phyloP scores from a whole-genome alignment of 352 stramenopile genomes.

The Phytopythium sindhum region DNA sequence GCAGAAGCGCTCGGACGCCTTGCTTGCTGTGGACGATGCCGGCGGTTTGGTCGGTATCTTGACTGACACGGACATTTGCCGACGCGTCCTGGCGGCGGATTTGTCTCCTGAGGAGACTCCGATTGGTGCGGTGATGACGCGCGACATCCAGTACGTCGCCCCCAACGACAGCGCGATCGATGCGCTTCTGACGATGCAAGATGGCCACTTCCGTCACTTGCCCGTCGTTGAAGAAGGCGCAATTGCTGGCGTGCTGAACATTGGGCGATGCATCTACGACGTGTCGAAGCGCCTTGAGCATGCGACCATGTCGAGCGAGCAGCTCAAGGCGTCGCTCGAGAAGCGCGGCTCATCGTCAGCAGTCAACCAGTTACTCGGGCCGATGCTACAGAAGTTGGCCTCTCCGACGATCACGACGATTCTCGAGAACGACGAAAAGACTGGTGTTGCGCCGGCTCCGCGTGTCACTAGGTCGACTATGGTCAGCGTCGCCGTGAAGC shows the following conservation, averaged over 20 bases:
- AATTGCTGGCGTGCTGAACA: constrained; percentile 96
- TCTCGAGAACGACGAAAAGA: constrained; percentile 68
- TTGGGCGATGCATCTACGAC: constrained; percentile 98
- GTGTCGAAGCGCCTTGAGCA: constrained; percentile 96
- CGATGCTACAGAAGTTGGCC: constrained; percentile 82
- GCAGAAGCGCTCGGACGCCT: constrained; percentile 89
- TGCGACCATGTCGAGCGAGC: constrained; percentile 76
- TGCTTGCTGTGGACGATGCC: constrained; percentile 88
- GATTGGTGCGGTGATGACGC: constrained; percentile 93
- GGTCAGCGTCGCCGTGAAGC: constrained; percentile 69
- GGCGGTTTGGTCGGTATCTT: constrained; percentile 93
- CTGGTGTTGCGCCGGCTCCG: constrained; percentile 45
- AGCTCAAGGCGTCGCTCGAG: constrained; percentile 80
- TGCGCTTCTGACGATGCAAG: constrained; percentile 96
- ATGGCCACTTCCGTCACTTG: constrained; percentile 96
- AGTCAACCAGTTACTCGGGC: constrained; percentile 69
- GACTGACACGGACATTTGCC: constrained; percentile 96
- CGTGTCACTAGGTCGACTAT: constrained; percentile 83
- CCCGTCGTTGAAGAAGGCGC: constrained; percentile 88
- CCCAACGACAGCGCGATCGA: constrained; percentile 94
- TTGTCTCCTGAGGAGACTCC: constrained; percentile 64
- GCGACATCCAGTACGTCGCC: constrained; percentile 94
- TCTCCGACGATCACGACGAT: constrained; percentile 83
- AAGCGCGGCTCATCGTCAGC: constrained; percentile 70
- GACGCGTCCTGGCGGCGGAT: constrained; percentile 87